Conservation (phyloP, 331 rosid species). For the Ulmus americana region DNA sequence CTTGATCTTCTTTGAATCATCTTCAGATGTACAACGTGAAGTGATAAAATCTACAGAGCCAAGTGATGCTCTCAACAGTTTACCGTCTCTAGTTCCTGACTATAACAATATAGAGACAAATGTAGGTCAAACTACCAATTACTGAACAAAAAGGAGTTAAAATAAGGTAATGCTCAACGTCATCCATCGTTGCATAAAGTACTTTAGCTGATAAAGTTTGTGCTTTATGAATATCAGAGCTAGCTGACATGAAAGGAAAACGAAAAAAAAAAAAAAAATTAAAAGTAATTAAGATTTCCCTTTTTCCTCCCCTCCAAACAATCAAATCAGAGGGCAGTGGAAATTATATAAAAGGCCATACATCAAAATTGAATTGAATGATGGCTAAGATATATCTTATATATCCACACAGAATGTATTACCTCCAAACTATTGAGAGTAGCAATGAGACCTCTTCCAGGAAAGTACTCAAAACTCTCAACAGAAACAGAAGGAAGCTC, state of each 20-base stretch:
- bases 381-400: no score
- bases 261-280: no score
- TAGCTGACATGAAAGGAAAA: no score
- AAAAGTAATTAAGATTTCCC: no score
- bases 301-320: no score
- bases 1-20: constrained; percentile 61
- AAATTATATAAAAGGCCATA: no score
- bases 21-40: constrained; percentile 65
- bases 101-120: constrained; percentile 39
- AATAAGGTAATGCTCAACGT: constrained; percentile 8
- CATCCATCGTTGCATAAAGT: neutral
- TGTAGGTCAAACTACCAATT: constrained; percentile 25
- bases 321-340: no score
- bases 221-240: no score
- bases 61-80: constrained; percentile 68
- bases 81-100: constrained; percentile 55
- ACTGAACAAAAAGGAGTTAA: constrained; percentile 12
- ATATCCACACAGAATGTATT: neutral
- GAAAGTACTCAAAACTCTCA: constrained; percentile 90
- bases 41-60: constrained; percentile 94
- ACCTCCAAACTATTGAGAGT: constrained; percentile 76
- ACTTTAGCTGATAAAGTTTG: neutral
- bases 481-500: constrained; percentile 89
- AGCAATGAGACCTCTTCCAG: constrained; percentile 87
- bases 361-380: no score